Conservation (phyloP, 768 basidiomycete genomes). For the Suillus fuscotomentosus region DNA sequence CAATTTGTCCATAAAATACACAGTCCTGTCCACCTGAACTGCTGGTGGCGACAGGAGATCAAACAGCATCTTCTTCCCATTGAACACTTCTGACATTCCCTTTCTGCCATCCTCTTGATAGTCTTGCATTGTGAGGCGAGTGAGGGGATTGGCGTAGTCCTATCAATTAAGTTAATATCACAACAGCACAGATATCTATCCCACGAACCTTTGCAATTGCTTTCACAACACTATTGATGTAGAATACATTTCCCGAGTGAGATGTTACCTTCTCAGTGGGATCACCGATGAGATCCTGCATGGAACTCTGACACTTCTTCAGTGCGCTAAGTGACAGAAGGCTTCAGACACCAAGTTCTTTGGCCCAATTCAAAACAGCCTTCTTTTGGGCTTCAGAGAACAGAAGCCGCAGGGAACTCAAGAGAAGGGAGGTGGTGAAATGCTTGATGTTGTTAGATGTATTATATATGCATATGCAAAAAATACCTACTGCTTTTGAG, state of each 20-base stretch:
- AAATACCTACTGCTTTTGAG: too few species aligned
- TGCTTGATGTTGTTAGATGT: slow-evolving; percentile 9
- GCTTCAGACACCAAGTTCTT: slow-evolving; percentile 20
- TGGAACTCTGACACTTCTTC: slow-evolving; percentile 1
- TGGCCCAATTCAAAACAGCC: slow-evolving; percentile 29
- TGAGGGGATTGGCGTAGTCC: too few species aligned
- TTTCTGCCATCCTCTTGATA: too few species aligned
- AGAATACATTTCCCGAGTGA: slow-evolving; percentile 24
- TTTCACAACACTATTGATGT: slow-evolving; percentile 13
- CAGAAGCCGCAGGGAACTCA: slow-evolving; percentile 25
- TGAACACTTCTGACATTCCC: too few species aligned
- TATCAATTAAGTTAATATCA: too few species aligned
- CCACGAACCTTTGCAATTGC: slow-evolving; percentile 11
- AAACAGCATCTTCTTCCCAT: too few species aligned
- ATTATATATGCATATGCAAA: too few species aligned
- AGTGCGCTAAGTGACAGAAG: slow-evolving; percentile 19
- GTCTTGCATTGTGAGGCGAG: too few species aligned
- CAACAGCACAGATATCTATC: too few species aligned
- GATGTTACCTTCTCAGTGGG: slow-evolving; percentile 18
- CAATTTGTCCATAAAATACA: too few species aligned
- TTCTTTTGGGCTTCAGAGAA: slow-evolving; percentile 27
- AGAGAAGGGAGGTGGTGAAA: slow-evolving; percentile 26
- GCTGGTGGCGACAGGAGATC: too few species aligned
- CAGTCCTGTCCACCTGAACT: too few species aligned
- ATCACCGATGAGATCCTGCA: slow-evolving; percentile 17